phyloP scores from a whole-genome alignment of 164 flowering plant genomes.

The Nelumbo lutea region DNA sequence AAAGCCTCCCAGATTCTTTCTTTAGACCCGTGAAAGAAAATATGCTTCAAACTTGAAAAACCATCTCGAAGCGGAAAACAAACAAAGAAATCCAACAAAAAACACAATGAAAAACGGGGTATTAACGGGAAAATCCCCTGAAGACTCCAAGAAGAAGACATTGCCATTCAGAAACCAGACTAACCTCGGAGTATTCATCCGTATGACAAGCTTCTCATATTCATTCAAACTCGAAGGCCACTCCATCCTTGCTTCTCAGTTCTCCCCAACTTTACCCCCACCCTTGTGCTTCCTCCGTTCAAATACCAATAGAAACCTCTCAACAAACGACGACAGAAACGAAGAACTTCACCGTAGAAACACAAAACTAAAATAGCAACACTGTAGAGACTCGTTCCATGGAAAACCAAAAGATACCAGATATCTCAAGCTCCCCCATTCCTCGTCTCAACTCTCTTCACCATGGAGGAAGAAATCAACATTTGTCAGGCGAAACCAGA shows the following conservation, averaged over 20 bases:
- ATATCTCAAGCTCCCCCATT: constrained; percentile 7
- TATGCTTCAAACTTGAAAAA: neutral
- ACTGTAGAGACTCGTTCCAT: neutral
- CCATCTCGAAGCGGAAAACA: neutral
- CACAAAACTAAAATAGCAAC: neutral
- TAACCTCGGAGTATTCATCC: constrained; percentile 91
- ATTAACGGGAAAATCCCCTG: neutral
- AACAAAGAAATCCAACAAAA: neutral
- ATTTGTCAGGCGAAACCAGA: neutral
- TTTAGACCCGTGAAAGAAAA: no score
- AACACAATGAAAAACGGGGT: neutral
- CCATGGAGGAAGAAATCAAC: constrained; percentile 21
- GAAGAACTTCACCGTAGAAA: neutral
- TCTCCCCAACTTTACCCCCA: neutral
- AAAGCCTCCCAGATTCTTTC: no score
- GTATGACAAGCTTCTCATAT: constrained; percentile 73
- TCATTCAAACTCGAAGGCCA: constrained; percentile 53
- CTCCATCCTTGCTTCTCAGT: constrained; percentile 31
- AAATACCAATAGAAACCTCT: neutral
- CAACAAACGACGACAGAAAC: constrained; percentile 1
- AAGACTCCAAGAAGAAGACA: neutral
- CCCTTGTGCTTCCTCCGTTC: neutral
- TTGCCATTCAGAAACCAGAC: constrained; percentile 8
- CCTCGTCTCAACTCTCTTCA: constrained; percentile 12
- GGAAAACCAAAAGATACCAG: constrained; percentile 6